These are phyloP conservation scores for Neobulgaria alba DNA, from an alignment of 2,329 filamentous ascomycete genomes.

Conservation along the genomic window DNA sequence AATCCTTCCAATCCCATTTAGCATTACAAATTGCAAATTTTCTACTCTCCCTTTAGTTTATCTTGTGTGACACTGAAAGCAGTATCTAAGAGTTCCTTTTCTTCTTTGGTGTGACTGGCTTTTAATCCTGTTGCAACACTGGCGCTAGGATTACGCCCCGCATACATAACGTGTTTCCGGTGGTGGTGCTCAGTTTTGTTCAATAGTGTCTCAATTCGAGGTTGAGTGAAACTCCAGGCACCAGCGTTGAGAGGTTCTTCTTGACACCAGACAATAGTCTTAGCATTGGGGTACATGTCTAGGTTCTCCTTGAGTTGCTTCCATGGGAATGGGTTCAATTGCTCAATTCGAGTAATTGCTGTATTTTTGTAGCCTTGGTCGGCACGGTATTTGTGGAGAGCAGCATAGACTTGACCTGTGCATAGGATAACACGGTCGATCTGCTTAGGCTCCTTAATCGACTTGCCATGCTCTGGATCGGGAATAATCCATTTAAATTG, in stretches of 20 bases:
- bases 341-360: constrained; percentile 91
- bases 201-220: constrained; percentile 89
- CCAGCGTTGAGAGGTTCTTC: constrained; percentile 97
- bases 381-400: constrained; percentile 83
- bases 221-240: constrained; percentile 95
- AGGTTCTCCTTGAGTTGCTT: constrained; percentile 93
- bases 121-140: constrained; percentile 92
- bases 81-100: constrained; percentile 68
- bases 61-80: constrained; percentile 58
- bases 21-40: constrained; percentile 9
- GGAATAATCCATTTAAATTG: constrained; percentile 97
- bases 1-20: constrained; percentile 3
- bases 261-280: constrained; percentile 95
- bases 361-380: constrained; percentile 82
- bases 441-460: constrained; percentile 71
- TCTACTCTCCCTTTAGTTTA: constrained; percentile 52
- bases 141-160: constrained; percentile 85
- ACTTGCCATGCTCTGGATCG: constrained; percentile 73
- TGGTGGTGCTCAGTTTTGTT: constrained; percentile 91
- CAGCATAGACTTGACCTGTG: constrained; percentile 87
- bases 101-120: constrained; percentile 81
- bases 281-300: constrained; percentile 92
- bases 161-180: constrained; percentile 94
- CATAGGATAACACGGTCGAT: constrained; percentile 94
- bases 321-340: constrained; percentile 99